phyloP scores from a whole-genome alignment of 129 eudicot species.

The Kitagawia praeruptora region DNA sequence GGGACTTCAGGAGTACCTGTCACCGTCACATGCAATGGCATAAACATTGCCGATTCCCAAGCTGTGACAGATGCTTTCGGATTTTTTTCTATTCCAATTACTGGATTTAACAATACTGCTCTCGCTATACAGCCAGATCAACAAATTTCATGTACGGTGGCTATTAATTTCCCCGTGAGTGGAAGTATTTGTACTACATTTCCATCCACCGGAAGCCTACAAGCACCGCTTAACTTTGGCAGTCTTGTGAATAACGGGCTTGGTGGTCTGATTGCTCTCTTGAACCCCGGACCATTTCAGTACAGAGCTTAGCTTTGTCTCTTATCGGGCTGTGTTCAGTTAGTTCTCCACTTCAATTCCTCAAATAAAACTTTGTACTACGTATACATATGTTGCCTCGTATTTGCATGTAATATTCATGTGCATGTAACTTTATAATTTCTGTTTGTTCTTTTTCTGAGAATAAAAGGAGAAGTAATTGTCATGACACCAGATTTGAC shows the following conservation, averaged over 20 bases:
- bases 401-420: neutral
- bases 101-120: neutral
- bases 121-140: neutral
- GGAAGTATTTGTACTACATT: neutral
- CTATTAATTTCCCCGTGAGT: neutral
- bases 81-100: neutral
- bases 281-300: neutral
- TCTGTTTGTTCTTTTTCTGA: too few species aligned
- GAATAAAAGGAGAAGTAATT: too few species aligned
- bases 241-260: neutral
- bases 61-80: neutral
- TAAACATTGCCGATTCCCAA: neutral
- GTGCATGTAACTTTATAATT: too few species aligned
- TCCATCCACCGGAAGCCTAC: neutral
- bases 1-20: neutral
- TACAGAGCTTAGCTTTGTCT: neutral
- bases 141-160: neutral
- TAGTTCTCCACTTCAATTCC: neutral
- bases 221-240: neutral
- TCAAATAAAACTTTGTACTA: neutral
- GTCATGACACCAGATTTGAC: too few species aligned
- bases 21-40: neutral
- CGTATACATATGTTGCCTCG: too few species aligned
- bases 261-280: neutral
- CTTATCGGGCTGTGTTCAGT: neutral